phyloP scores from a whole-genome alignment of 1,139 yeast genomes.

The Yamadazyma diospyri region DNA sequence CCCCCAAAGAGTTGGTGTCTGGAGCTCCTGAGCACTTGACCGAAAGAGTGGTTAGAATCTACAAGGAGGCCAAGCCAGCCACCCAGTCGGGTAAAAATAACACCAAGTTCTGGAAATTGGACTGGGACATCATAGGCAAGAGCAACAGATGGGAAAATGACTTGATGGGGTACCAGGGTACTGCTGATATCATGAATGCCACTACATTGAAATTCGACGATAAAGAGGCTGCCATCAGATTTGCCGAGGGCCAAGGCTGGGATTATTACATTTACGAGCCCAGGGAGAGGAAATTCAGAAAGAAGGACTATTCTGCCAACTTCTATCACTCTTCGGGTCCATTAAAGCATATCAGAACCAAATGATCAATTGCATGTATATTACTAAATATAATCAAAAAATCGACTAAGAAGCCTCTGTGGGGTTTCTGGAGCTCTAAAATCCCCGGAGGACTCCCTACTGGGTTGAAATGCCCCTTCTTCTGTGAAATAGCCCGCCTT shows the following conservation, averaged over 20 bases:
- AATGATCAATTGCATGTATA: conserved; percentile 31
- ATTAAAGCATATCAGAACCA: conserved; percentile 79
- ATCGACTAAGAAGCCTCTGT: too few species aligned
- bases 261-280: conserved; percentile 82
- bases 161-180: conserved; percentile 79
- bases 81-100: conserved; percentile 70
- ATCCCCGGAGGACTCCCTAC: too few species aligned
- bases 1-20: conserved; percentile 57
- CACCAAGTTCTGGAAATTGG: conserved; percentile 66
- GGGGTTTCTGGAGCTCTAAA: too few species aligned
- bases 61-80: conserved; percentile 73
- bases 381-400: conserved; percentile 1
- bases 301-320: conserved; percentile 73
- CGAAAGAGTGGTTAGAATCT: conserved; percentile 72
- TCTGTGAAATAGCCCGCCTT: too few species aligned
- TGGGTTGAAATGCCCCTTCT: too few species aligned
- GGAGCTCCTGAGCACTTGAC: conserved; percentile 81
- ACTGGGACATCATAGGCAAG: conserved; percentile 78
- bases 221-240: conserved; percentile 73
- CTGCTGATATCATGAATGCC: conserved; percentile 85
- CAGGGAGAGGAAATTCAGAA: conserved; percentile 65
- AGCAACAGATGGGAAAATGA: conserved; percentile 91
- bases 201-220: conserved; percentile 73
- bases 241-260: conserved; percentile 87
- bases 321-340: conserved; percentile 69